phyloP scores from a whole-genome alignment of 2,329 filamentous ascomycete genomes.

The Phialophora verrucosa region DNA sequence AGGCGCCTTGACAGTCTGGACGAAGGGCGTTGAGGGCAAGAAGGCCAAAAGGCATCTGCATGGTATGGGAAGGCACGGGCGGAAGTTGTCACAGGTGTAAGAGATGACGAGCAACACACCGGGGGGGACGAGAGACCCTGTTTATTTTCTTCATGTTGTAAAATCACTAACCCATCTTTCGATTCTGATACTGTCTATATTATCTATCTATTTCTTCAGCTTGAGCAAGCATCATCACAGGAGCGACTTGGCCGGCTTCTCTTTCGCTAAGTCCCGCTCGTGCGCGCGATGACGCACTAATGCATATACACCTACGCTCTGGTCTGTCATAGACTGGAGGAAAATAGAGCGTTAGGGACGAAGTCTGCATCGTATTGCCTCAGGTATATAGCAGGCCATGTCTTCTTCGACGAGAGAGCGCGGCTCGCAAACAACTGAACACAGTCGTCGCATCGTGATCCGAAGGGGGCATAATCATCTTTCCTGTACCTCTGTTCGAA shows the following conservation, averaged over 20 bases:
- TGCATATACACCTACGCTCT: too few relatives aligned
- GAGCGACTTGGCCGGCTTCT: neutral
- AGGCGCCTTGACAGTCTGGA: constrained; percentile 32
- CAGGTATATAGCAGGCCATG: too few relatives aligned
- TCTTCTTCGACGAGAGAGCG: too few relatives aligned
- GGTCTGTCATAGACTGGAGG: too few relatives aligned
- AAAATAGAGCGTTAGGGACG: too few relatives aligned
- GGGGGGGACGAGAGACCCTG: too few relatives aligned
- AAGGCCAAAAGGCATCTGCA: constrained; percentile 27
- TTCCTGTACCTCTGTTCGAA: too few relatives aligned
- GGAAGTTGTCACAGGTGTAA: constrained; percentile 1
- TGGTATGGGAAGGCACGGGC: neutral
- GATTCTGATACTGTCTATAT: constrained; percentile 2
- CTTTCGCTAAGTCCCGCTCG: neutral
- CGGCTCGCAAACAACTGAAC: too few relatives aligned
- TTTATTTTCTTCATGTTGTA: neutral
- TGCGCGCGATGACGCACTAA: neutral
- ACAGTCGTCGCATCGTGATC: too few relatives aligned
- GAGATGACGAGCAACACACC: neutral
- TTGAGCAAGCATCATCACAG: neutral
- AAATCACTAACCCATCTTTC: neutral
- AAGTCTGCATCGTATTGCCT: too few relatives aligned
- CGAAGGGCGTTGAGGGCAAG: constrained; percentile 20
- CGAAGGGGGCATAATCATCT: too few relatives aligned
- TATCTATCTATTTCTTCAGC: neutral